These are phyloP conservation scores for Fraxinus baroniana DNA, from an alignment of 305 asterid species.

Conservation along the genomic window DNA sequence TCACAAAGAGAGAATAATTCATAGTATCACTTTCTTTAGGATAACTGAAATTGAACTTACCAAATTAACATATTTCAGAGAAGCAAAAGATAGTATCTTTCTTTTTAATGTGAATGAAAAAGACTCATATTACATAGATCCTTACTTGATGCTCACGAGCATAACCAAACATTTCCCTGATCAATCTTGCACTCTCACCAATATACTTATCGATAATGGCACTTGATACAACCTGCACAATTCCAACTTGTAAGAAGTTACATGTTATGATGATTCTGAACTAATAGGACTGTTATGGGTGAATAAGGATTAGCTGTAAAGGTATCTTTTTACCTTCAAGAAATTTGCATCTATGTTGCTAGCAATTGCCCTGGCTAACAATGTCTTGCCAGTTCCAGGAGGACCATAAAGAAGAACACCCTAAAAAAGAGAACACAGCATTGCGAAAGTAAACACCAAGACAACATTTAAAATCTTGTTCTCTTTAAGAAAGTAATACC, in stretches of 20 bases:
- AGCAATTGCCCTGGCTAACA: conserved; percentile 95
- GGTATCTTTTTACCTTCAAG: conserved; percentile 52
- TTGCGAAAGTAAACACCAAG: conserved; percentile 2
- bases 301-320: neutral
- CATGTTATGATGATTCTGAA: neutral
- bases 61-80: too few relatives aligned
- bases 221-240: conserved; percentile 86
- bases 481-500: too few relatives aligned
- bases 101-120: too few relatives aligned
- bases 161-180: conserved; percentile 93
- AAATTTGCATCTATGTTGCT: conserved; percentile 96
- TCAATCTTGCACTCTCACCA: conserved; percentile 95
- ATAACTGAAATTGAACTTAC: neutral
- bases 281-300: neutral
- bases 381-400: conserved; percentile 96
- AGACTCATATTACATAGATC: neutral
- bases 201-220: conserved; percentile 95
- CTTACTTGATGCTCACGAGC: conserved; percentile 97
- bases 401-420: conserved; percentile 98
- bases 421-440: conserved; percentile 36
- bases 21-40: neutral
- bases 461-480: too few relatives aligned
- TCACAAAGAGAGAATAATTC: conserved; percentile 23
- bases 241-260: conserved; percentile 17
- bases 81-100: too few relatives aligned